A percentile compares a stretch with the other conserved stretches of the same genome.
Conservation (phyloP, 805 yeast genomes). For the Wickerhamiella brachini region DNA sequence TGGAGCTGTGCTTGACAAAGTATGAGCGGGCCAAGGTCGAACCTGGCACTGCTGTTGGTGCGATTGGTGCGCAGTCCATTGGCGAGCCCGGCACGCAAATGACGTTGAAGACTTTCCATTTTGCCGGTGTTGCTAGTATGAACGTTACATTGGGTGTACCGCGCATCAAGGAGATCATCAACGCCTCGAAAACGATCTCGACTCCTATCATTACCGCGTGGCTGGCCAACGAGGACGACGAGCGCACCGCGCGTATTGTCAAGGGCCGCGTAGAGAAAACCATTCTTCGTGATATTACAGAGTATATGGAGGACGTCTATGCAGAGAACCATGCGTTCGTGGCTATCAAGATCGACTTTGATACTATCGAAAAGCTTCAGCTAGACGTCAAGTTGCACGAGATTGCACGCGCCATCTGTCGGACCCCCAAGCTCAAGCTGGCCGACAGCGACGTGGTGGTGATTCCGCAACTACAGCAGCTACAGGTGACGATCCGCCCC, state of each 20-base stretch:
- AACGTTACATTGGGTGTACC: slow-evolving; percentile 98
- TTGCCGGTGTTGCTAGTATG: slow-evolving; percentile 99
- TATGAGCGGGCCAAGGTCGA: slow-evolving; percentile 86
- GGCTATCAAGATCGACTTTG: slow-evolving; percentile 67
- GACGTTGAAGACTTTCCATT: slow-evolving; percentile 94
- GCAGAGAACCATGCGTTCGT: slow-evolving; percentile 63
- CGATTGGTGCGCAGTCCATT: slow-evolving; percentile 97
- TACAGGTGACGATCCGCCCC: slow-evolving; percentile 17
- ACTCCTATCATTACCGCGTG: slow-evolving; percentile 95
- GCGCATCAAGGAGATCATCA: slow-evolving; percentile 96
- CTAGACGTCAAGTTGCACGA: slow-evolving; percentile 78
- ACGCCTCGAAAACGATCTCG: slow-evolving; percentile 87
- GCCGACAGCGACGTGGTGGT: slow-evolving; percentile 56
- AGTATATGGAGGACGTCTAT: slow-evolving; percentile 87
- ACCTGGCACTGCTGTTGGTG: slow-evolving; percentile 99
- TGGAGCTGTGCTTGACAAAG: slow-evolving; percentile 64
- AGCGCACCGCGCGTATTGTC: slow-evolving; percentile 95
- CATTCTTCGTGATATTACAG: slow-evolving; percentile 69
- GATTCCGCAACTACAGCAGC: slow-evolving; percentile 46
- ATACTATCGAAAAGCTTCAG: slow-evolving; percentile 78
- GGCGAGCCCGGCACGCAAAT: slow-evolving; percentile 99
- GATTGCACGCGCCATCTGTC: slow-evolving; percentile 65
- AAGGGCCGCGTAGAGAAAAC: slow-evolving; percentile 97
- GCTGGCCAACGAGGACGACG: slow-evolving; percentile 83
- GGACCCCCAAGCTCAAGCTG: slow-evolving; percentile 84